phyloP scores from a whole-genome alignment of 306 rosid species.

The Parietaria judaica region DNA sequence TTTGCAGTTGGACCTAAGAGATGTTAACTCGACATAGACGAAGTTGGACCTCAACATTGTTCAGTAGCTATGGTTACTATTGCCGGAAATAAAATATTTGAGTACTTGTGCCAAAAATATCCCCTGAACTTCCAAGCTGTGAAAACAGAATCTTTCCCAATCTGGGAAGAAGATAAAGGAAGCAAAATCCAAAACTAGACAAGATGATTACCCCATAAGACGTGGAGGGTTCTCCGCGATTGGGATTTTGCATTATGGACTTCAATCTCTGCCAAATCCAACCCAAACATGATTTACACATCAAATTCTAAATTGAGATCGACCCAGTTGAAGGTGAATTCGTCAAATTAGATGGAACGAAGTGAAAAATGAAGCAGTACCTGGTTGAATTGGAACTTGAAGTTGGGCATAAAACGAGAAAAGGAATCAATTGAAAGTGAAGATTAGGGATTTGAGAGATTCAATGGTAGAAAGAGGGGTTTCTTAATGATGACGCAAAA shows the following conservation, averaged over 20 bases:
- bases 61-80: too few species aligned
- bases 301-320: too few species aligned
- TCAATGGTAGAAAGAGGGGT: background rate
- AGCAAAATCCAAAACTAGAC: too few species aligned
- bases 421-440: background rate
- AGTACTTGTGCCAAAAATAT: too few species aligned
- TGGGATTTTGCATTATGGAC: slow-evolving; percentile 20
- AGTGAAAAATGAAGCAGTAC: background rate
- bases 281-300: background rate
- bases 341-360: background rate
- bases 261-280: slow-evolving; percentile 13
- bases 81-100: too few species aligned
- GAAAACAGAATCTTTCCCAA: too few species aligned
- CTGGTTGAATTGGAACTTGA: background rate
- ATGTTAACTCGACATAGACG: too few species aligned
- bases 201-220: slow-evolving; percentile 43
- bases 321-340: background rate
- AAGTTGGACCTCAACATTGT: too few species aligned
- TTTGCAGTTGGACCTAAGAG: too few species aligned
- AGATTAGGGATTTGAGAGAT: slow-evolving; percentile 16
- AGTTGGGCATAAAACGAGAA: background rate
- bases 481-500: slow-evolving; percentile 16
- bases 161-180: too few species aligned
- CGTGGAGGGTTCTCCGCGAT: slow-evolving; percentile 23
- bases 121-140: too few species aligned